Percentiles rank a stretch among this genome's conserved stretches.
Conservation (phyloP, 1,284 basidiomycete genomes). For the Mycosarcoma maydis region DNA sequence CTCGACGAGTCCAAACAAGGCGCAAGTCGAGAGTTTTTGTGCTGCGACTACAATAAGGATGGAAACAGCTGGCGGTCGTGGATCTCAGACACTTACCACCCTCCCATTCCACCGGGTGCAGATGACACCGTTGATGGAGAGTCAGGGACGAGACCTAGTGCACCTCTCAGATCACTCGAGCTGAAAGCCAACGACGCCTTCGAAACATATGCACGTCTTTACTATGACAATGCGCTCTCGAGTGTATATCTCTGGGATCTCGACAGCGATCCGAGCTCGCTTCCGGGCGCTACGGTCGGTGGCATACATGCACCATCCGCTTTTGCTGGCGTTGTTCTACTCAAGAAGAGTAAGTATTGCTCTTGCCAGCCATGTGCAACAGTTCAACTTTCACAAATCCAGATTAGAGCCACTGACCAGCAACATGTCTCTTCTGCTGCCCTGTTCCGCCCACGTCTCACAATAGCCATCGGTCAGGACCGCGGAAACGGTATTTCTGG, state of each 20-base stretch:
- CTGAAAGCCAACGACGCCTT: conserved; percentile 94
- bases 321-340: conserved; percentile 93
- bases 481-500: conserved; percentile 69
- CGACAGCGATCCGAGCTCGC: conserved; percentile 73
- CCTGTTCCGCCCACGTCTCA: not conserved
- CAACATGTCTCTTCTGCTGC: not conserved
- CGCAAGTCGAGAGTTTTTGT: conserved; percentile 83
- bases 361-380: not conserved
- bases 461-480: conserved; percentile 39
- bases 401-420: not conserved
- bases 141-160: conserved; percentile 77
- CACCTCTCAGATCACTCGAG: conserved; percentile 88
- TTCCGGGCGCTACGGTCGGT: conserved; percentile 22
- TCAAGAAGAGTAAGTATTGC: conserved; percentile 85
- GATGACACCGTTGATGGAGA: conserved; percentile 39
- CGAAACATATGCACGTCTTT: conserved; percentile 97
- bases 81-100: conserved; percentile 94
- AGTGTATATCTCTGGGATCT: conserved; percentile 98
- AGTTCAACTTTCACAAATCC: not conserved
- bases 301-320: conserved; percentile 70
- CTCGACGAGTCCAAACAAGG: conserved; percentile 76
- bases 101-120: conserved; percentile 71
- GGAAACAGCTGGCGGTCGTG: conserved; percentile 95
- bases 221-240: conserved; percentile 96
- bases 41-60: conserved; percentile 97